Percentiles rank a stretch among this genome's conserved stretches.
These are phyloP conservation scores for Bimuria novae-zelandiae DNA, from an alignment of 2,329 filamentous ascomycete species.

Conservation along the genomic window DNA sequence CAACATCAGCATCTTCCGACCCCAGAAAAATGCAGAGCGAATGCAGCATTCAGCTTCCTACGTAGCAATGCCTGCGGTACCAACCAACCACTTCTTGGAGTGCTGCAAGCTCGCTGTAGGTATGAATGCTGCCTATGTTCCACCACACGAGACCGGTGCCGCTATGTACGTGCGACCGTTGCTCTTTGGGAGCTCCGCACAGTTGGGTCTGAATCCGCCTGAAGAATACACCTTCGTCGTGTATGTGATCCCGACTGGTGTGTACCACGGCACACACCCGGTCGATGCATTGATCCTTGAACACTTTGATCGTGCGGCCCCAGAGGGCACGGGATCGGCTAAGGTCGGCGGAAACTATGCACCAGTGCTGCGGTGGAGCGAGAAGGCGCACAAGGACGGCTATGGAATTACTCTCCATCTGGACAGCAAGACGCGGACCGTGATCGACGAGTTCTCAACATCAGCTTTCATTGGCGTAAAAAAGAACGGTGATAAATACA, in stretches of 20 bases:
- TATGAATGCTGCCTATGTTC: slow-evolving; percentile 88
- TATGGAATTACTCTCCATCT: slow-evolving; percentile 95
- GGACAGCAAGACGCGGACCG: slow-evolving; percentile 80
- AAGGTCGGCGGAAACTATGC: slow-evolving; percentile 97
- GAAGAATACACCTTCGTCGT: slow-evolving; percentile 93
- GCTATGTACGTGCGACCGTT: slow-evolving; percentile 92
- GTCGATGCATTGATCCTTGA: slow-evolving; percentile 89
- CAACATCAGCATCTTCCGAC: slow-evolving; percentile 84
- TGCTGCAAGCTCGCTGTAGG: slow-evolving; percentile 81
- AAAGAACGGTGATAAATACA: slow-evolving; percentile 64
- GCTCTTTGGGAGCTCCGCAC: slow-evolving; percentile 83
- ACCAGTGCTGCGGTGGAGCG: slow-evolving; percentile 85
- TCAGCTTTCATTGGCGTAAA: slow-evolving; percentile 87
- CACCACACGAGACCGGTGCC: slow-evolving; percentile 84
- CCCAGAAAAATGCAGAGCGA: slow-evolving; percentile 79
- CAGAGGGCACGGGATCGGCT: slow-evolving; percentile 85
- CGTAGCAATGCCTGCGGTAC: slow-evolving; percentile 81
- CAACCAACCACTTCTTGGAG: slow-evolving; percentile 74
- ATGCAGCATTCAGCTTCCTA: slow-evolving; percentile 84
- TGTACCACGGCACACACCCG: slow-evolving; percentile 88
- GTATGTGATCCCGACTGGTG: slow-evolving; percentile 87
- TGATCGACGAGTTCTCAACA: slow-evolving; percentile 95
- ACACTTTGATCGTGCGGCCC: slow-evolving; percentile 91
- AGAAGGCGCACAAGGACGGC: slow-evolving; percentile 75
- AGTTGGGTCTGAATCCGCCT: slow-evolving; percentile 82